These are phyloP conservation scores for Geotrichum bryndzae DNA, from an alignment of 1,139 yeast genomes.

Conservation along the genomic window DNA sequence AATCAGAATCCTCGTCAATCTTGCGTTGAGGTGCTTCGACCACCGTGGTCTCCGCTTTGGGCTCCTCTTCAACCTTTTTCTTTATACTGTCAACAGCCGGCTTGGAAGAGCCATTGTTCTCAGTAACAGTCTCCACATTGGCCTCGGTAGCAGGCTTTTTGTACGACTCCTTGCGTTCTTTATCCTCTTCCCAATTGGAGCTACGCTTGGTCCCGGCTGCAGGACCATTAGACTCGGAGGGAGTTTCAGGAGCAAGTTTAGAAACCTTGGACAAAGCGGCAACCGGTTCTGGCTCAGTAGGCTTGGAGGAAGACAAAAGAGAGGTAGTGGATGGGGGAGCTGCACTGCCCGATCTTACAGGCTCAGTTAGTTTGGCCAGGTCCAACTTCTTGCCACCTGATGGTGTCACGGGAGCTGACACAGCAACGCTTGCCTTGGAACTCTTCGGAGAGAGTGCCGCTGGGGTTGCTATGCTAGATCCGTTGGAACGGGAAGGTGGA, in stretches of 20 bases:
- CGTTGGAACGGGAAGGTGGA: background rate
- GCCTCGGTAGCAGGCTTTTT: conserved; percentile 8
- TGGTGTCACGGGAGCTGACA: conserved; percentile 4
- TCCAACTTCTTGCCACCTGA: background rate
- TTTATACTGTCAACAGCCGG: background rate
- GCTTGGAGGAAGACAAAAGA: background rate
- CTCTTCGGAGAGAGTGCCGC: background rate
- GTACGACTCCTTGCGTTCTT: conserved; percentile 4
- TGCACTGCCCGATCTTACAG: conserved; percentile 7
- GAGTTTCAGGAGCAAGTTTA: background rate
- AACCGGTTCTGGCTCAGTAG: background rate
- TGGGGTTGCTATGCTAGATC: background rate
- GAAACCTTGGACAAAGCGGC: background rate
- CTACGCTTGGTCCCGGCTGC: conserved; percentile 8
- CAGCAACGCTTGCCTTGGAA: background rate
- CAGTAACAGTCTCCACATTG: background rate
- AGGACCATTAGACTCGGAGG: background rate
- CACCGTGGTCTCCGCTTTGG: background rate
- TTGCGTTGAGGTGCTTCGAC: conserved; percentile 67
- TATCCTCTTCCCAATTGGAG: conserved; percentile 15
- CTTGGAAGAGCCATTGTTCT: background rate
- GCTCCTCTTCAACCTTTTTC: background rate
- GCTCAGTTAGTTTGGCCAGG: conserved; percentile 5
- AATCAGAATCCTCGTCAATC: conserved; percentile 77
- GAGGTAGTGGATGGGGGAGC: background rate